Base-by-base conservation (phyloP, 345 rosid genomes). In the Psidium friedrichsthalianum region DNA sequence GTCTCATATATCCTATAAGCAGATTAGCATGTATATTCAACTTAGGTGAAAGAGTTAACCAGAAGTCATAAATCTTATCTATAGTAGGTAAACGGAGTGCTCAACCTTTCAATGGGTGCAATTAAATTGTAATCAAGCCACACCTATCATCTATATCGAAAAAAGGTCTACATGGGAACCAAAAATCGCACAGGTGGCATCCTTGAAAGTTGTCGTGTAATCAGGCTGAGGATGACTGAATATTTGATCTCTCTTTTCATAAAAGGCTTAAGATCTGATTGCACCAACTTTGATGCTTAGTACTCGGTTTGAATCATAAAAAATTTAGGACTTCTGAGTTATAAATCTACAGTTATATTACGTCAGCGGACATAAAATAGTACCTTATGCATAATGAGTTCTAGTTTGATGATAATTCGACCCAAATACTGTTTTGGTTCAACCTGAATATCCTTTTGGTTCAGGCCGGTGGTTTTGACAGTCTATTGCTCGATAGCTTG, bases 401-500 rank as follows among this genome's bases (percentile, higher is more conserved):
- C 20, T 36, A 69, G 25, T 36, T 14, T 49, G 40, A 24, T 74
- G 40, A 36, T 56, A 86, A 84, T 58, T 25, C 6, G 6, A 80
- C 57, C 56, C 15, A 4, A 82, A 82, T 82, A 47, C 16, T n/a
- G 24, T 10, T 69, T 69, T 32, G 80, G 80, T 11, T 69, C 80
- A 54, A 29, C 25, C 14, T 44, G 76, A 83, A 56, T 20, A 42
- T 5, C 44, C 47, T 58, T 25, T 82, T 83, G 56, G 15, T 12
- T 64, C 83, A 94, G 99, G 99, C 89, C 3, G 99, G 99, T 53
- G 99, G 99, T 27, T 96, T 97, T 86, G 97, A 97, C 90, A 90
- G 88, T 85, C 93, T 97, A 85, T 85, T 97, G 47, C 94, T 96
- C 8, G 98, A 97, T 87, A 96, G 99, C 91, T 89, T 97, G 69